A percentile compares a stretch with the other conserved stretches of the same genome.
Conservation (phyloP, 2,329 filamentous ascomycete genomes). For the Parafenestella ontariensis region DNA sequence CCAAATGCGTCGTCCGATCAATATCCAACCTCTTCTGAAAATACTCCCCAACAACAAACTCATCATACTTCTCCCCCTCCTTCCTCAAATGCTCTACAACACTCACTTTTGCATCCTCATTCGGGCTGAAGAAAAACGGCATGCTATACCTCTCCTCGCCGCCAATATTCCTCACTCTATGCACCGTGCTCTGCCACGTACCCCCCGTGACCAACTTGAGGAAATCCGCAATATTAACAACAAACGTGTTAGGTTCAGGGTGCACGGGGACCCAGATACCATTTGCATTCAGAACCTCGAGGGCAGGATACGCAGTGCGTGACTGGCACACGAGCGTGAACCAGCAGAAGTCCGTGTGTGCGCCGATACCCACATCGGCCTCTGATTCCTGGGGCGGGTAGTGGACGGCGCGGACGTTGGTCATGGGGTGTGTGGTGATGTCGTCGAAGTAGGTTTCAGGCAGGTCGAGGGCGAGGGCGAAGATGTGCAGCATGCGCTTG, state of each 20-base stretch:
- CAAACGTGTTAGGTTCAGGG: slow-evolving; percentile 45
- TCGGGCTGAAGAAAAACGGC: slow-evolving; percentile 51
- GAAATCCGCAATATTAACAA: slow-evolving; percentile 53
- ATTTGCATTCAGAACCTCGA: slow-evolving; percentile 54
- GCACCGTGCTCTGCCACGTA: slow-evolving; percentile 50
- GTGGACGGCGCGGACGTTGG: slow-evolving; percentile 51
- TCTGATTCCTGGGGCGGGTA: slow-evolving; percentile 49
- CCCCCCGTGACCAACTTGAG: slow-evolving; percentile 52
- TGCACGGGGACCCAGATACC: slow-evolving; percentile 51
- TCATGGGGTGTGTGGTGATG: slow-evolving; percentile 51
- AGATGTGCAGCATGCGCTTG: slow-evolving; percentile 43
- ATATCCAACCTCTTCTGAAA: slow-evolving; percentile 42
- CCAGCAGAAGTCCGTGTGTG: slow-evolving; percentile 54
- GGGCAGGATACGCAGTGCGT: slow-evolving; percentile 30
- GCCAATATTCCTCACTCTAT: slow-evolving; percentile 50
- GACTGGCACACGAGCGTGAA: slow-evolving; percentile 51
- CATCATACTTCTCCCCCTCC: slow-evolving; percentile 33
- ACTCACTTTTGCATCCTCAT: slow-evolving; percentile 43
- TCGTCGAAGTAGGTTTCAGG: slow-evolving; percentile 50
- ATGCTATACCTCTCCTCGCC: slow-evolving; percentile 50
- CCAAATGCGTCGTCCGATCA: slow-evolving; percentile 43
- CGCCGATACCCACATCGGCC: slow-evolving; percentile 48
- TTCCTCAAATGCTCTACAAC: slow-evolving; percentile 39
- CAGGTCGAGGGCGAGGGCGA: slow-evolving; percentile 51
- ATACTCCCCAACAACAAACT: slow-evolving; percentile 43